A percentile compares a stretch with the other conserved stretches of the same genome.
These are phyloP conservation scores for Metarhizium humberi DNA, from an alignment of 2,329 filamentous ascomycete genomes.

Conservation along the genomic window DNA sequence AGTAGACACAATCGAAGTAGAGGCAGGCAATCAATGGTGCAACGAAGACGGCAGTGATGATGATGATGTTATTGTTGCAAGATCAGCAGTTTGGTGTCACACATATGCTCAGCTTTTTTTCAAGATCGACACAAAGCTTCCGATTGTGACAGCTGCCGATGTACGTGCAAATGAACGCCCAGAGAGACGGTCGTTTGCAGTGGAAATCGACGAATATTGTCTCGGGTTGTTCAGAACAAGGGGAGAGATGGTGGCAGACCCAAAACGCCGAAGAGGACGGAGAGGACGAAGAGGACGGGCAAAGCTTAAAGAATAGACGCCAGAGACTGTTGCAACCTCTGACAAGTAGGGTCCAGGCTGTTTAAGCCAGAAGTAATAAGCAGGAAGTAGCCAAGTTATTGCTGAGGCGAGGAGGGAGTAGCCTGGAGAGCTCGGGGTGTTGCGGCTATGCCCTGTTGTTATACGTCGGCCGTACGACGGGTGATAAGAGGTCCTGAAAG, in stretches of 20 bases:
- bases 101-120: background rate
- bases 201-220: background rate
- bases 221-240: background rate
- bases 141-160: background rate
- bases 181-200: background rate
- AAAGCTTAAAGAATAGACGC: background rate
- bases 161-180: background rate
- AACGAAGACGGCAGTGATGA: background rate
- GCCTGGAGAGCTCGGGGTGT: conserved; percentile 1
- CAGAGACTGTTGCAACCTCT: background rate
- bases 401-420: background rate
- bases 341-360: background rate
- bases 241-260: background rate
- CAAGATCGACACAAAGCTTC: background rate
- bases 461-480: conserved; percentile 8
- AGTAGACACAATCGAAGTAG: background rate
- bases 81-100: background rate
- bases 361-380: background rate
- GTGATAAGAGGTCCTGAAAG: conserved; percentile 3
- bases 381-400: conserved; percentile 5
- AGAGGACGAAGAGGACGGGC: background rate
- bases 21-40: background rate
- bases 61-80: background rate
- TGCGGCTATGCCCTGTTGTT: conserved; percentile 7
- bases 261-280: background rate